Conservation (phyloP, 2,329 filamentous ascomycete species). For the Fusarium solani-melongenae region DNA sequence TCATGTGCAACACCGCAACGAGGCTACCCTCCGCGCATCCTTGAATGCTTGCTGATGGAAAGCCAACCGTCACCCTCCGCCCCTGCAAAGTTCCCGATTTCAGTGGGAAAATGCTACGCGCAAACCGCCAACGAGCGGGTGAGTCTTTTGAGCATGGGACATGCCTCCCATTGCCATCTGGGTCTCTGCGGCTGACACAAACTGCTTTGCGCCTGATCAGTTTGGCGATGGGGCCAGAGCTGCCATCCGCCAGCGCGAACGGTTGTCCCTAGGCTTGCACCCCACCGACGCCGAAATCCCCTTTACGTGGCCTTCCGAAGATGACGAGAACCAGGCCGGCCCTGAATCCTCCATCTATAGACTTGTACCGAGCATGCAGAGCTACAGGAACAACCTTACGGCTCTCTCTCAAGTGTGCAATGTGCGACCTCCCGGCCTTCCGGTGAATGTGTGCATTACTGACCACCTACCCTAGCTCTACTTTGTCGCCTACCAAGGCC, state of each 20-base stretch:
- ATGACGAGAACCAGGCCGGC: conserved; percentile 33
- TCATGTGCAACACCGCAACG: conserved; percentile 29
- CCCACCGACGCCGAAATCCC: conserved; percentile 40
- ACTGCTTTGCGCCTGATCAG: conserved; percentile 37
- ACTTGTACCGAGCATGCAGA: conserved; percentile 49
- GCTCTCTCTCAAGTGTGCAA: conserved; percentile 68
- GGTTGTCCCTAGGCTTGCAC: conserved; percentile 38
- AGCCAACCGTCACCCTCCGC: conserved; percentile 25
- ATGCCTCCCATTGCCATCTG: not conserved
- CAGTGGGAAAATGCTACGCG: conserved; percentile 51
- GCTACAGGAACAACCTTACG: conserved; percentile 66
- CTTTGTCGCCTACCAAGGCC: conserved; percentile 67
- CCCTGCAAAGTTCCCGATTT: conserved; percentile 40
- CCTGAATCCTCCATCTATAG: conserved; percentile 42
- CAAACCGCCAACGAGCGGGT: conserved; percentile 54
- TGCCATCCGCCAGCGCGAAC: conserved; percentile 51
- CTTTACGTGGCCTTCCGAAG: conserved; percentile 45
- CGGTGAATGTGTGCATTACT: conserved; percentile 13
- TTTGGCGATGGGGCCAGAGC: conserved; percentile 51
- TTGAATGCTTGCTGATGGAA: conserved; percentile 43
- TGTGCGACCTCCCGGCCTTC: conserved; percentile 46
- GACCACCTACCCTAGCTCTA: conserved; percentile 59
- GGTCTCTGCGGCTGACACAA: conserved; percentile 8
- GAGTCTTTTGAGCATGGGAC: conserved; percentile 21
- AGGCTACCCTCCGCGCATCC: conserved; percentile 31